These are phyloP conservation scores for Adansonia madagascariensis DNA, from an alignment of 441 rosid genomes.

Conservation along the genomic window DNA sequence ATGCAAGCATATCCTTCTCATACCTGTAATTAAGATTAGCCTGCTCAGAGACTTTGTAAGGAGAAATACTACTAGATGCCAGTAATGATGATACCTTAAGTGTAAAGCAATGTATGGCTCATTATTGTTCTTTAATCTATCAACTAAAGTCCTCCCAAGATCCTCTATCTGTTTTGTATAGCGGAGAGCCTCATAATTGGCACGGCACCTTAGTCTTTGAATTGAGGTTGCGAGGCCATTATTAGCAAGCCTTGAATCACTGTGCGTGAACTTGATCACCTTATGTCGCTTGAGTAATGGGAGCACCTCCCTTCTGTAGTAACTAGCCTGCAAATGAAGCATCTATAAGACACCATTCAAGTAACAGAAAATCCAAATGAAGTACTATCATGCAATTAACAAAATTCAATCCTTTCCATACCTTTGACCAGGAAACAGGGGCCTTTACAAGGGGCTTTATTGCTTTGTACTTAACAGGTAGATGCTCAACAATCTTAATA, in stretches of 20 bases:
- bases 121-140: slow-evolving; percentile 4
- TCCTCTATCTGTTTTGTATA: neutral
- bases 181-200: slow-evolving; percentile 8
- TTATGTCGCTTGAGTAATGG: slow-evolving; percentile 4
- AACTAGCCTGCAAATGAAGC: slow-evolving; percentile 67
- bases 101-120: neutral
- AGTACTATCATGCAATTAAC: neutral
- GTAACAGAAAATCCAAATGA: neutral
- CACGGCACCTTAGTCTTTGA: slow-evolving; percentile 3
- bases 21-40: neutral
- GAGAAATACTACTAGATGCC: neutral
- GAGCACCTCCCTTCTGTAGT: neutral
- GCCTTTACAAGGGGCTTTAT: slow-evolving; percentile 72
- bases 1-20: slow-evolving; percentile 16
- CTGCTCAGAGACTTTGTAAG: neutral
- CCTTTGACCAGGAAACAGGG: slow-evolving; percentile 98
- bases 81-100: neutral
- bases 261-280: slow-evolving; percentile 14
- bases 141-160: slow-evolving; percentile 6
- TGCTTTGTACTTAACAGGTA: slow-evolving; percentile 56
- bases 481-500: slow-evolving; percentile 70
- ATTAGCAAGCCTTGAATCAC: slow-evolving; percentile 12
- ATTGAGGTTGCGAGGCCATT: slow-evolving; percentile 2
- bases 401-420: slow-evolving; percentile 31
- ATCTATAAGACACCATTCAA: slow-evolving; percentile 29